Evolutionary conservation across 345 rosid genomes (phyloP), one percentile per base, ranked within the genome.

Genomic region (Moringa oleifera): DNA sequence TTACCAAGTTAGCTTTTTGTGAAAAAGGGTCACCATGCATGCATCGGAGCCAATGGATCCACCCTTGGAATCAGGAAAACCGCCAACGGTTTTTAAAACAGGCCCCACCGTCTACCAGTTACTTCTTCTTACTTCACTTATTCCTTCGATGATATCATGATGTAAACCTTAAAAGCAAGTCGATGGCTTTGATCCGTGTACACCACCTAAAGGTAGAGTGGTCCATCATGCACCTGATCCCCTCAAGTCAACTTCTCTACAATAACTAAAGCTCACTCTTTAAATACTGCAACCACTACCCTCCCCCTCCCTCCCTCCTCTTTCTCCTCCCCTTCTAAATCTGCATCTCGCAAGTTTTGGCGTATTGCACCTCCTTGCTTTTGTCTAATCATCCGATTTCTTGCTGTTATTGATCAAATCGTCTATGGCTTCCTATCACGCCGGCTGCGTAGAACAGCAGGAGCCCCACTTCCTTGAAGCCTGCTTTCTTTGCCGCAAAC

Each of bases 391-490:
- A 7, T 19, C 25, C n/a, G 13, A 15, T 23, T 12, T 12, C 24
- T 6, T 20, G 36, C 8, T 36, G 33, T 0, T 56, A 0, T 57
- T 58, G 1, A 2, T 45, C 47, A 20, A 1, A 2, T 41, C 13
- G 12, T 15, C 47, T 16, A 66, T 72, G 68, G 65, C 41, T 64
- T 65, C 71, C 59, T 77, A 59, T 56, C 77, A 79, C 70, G 58
- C 66, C 7, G 79, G 76, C 1, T 49, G 63, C 57, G 25, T 46
- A 15, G 77, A 66, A 18, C 65, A 21, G 36, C 53, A 66, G 23
- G 80, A 83, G 77, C 68, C 85, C 20, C 85, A 89, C 71, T 91
- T 85, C 64, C 92, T 89, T 0, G 84, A 85, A 37, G 78, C 85
- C 0, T 92, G 96, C 62, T 80, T 77, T 74, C 87, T 85, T 50